Evolutionary conservation across 176 grass and related monocot species (phyloP).

Genomic region (Thinopyrum elongatum): DNA sequence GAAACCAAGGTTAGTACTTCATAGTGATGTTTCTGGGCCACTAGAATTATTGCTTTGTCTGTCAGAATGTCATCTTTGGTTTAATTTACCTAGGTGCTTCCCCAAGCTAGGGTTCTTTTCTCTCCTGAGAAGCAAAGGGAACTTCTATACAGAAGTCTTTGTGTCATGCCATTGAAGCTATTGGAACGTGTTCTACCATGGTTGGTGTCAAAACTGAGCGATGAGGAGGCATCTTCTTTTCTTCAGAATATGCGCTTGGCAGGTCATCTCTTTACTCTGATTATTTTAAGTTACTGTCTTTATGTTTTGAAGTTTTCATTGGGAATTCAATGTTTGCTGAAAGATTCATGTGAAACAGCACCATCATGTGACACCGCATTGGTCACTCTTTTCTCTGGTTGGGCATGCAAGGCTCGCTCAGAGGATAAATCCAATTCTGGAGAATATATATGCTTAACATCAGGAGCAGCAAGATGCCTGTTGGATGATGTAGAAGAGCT

Average conservation of each 20-base stretch:
- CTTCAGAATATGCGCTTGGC: conserved; percentile 80
- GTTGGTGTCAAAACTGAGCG: conserved; percentile 76
- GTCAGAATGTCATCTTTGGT: conserved; percentile 16
- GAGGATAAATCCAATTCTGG: conserved; percentile 59
- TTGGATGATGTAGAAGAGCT: conserved; percentile 43
- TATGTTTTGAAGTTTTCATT: conserved; percentile 23
- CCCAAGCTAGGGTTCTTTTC: conserved; percentile 88
- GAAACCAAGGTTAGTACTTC: conserved; percentile 74
- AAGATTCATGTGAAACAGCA: conserved; percentile 54
- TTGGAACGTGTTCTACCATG: conserved; percentile 95
- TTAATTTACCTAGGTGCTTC: conserved; percentile 88
- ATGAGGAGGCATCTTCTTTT: conserved; percentile 81
- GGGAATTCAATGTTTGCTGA: conserved; percentile 35
- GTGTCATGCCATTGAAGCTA: conserved; percentile 95
- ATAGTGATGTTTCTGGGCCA: not conserved
- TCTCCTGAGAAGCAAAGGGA: conserved; percentile 87
- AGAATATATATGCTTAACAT: conserved; percentile 76
- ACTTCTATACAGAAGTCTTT: conserved; percentile 81
- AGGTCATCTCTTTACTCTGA: conserved; percentile 51
- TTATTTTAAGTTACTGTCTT: conserved; percentile 3
- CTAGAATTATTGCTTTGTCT: conserved; percentile 18
- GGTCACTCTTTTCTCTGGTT: conserved; percentile 91
- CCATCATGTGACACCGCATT: conserved; percentile 75
- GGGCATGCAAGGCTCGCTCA: conserved; percentile 80
- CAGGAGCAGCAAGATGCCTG: conserved; percentile 37